Percentiles rank a stretch among this genome's conserved stretches.
Evolutionary conservation across 2,329 filamentous ascomycete species (phyloP).

Genomic region (Aureobasidium vineae): DNA sequence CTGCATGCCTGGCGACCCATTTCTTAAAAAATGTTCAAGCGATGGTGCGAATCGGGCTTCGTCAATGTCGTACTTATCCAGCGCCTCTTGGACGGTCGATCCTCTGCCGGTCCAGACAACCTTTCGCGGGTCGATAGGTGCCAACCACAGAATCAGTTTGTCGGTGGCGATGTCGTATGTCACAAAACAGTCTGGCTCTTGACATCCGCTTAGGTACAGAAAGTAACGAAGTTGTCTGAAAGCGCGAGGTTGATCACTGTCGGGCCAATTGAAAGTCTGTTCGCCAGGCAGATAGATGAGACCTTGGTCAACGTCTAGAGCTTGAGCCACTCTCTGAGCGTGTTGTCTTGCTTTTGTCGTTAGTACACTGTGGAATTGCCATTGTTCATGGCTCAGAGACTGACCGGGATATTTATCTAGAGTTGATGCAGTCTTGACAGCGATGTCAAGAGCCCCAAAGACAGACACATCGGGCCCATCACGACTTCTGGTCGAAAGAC

Average conservation of each 20-base stretch:
- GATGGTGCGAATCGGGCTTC: constrained; percentile 54
- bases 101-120: constrained; percentile 95
- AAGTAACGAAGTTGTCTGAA: constrained; percentile 72
- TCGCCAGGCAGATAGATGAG: constrained; percentile 59
- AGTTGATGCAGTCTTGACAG: constrained; percentile 22
- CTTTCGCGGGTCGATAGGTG: constrained; percentile 78
- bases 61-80: constrained; percentile 75
- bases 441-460: constrained; percentile 2
- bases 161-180: constrained; percentile 74
- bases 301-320: constrained; percentile 44
- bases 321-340: constrained; percentile 28
- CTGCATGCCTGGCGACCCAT: constrained; percentile 36
- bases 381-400: neutral
- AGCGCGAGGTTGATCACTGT: constrained; percentile 57
- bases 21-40: constrained; percentile 35
- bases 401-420: constrained; percentile 30
- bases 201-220: constrained; percentile 88
- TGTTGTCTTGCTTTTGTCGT: constrained; percentile 28
- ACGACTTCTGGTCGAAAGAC: neutral
- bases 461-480: neutral
- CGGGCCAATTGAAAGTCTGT: constrained; percentile 52
- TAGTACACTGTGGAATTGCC: neutral
- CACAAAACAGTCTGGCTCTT: constrained; percentile 74
- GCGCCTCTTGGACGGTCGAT: constrained; percentile 70
- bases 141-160: constrained; percentile 83